Percentiles rank a stretch among this genome's conserved stretches.
These are phyloP conservation scores for Camellia sinensis DNA, from an alignment of 148 eudicot species.

Conservation along the genomic window DNA sequence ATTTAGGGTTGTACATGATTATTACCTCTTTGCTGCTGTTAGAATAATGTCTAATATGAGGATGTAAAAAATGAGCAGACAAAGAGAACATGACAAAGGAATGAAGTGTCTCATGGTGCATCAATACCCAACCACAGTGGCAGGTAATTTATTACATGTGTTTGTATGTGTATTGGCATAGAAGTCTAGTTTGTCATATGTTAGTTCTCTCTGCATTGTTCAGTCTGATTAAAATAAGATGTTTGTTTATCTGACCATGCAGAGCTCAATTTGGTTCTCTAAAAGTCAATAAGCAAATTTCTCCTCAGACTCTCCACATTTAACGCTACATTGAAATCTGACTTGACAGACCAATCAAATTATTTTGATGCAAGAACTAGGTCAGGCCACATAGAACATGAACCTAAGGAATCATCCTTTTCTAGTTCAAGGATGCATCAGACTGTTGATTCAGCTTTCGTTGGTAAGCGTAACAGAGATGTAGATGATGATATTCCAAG, in stretches of 20 bases:
- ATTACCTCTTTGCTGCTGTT: too few relatives aligned
- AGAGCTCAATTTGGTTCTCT: slow-evolving; percentile 54
- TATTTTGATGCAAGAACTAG: slow-evolving; percentile 55
- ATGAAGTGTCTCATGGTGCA: too few relatives aligned
- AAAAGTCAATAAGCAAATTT: slow-evolving; percentile 37
- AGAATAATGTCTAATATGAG: too few relatives aligned
- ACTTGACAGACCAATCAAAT: slow-evolving; percentile 43
- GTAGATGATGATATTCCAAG: slow-evolving; percentile 28
- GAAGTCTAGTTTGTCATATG: slow-evolving; percentile 8
- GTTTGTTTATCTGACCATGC: slow-evolving; percentile 27
- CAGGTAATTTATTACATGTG: slow-evolving; percentile 44
- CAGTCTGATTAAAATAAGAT: slow-evolving; percentile 10
- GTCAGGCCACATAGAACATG: slow-evolving; percentile 40
- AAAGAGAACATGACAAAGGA: too few relatives aligned
- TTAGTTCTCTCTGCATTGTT: neutral
- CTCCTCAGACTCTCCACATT: slow-evolving; percentile 50
- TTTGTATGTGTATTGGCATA: neutral
- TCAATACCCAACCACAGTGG: slow-evolving; percentile 23
- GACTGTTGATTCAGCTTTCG: slow-evolving; percentile 29
- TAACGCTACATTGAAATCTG: slow-evolving; percentile 49
- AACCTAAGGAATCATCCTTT: slow-evolving; percentile 30
- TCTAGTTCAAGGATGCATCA: slow-evolving; percentile 33
- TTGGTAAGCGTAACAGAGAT: slow-evolving; percentile 30
- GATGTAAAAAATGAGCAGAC: too few relatives aligned
- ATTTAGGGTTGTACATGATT: too few relatives aligned